Evolutionary conservation across 306 rosid species (phyloP), one percentile per base, ranked within the genome.

Genomic region (Dalbergia cochinchinensis): DNA sequence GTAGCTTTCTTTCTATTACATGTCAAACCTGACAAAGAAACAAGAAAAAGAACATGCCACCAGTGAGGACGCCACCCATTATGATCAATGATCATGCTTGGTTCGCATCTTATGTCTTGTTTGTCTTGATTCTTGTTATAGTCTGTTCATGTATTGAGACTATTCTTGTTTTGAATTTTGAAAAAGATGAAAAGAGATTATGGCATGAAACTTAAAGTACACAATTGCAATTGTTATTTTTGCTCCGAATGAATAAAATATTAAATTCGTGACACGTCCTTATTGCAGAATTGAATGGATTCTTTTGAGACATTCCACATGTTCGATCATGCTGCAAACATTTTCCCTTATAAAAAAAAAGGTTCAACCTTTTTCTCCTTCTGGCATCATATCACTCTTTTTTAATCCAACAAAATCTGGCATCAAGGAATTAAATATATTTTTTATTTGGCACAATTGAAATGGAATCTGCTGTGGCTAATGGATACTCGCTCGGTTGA

Each of bases 401-500:
- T 13, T 48, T 26, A 0, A 0, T 1, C 22, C 47, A 35, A 35
- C 14, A 64, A 64, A 64, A 15, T 65, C 31, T 39, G 71, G 16
- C 15, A 65, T 65, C 51, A 65, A 65, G 7, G 71, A 16, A 39
- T 65, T 41, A 65, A 65, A 65, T 65, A 39, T 20, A 20, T 11
- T 11, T 67, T 67, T 18, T 11, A 5, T 16, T 51, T n/a, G 22
- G n/a, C 10, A 54, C 26, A 5, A 18, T 50, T 50, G 16, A 13
- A 50, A 14, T 12, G 57, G 57, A 50, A 12, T 50, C 57, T 50
- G 57, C 57, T 50, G 57, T 50, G 16, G 57, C 57, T 50, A 19
- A 50, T 50, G 57, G 57, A 50, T 50, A 50, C 57, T 50, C 16
- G 16, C 31, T 26, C 31, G n/a, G n/a, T 15, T 13, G 13, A 47